phyloP scores from a whole-genome alignment of 495 filamentous ascomycete genomes.

The Penicillium malachiteum region DNA sequence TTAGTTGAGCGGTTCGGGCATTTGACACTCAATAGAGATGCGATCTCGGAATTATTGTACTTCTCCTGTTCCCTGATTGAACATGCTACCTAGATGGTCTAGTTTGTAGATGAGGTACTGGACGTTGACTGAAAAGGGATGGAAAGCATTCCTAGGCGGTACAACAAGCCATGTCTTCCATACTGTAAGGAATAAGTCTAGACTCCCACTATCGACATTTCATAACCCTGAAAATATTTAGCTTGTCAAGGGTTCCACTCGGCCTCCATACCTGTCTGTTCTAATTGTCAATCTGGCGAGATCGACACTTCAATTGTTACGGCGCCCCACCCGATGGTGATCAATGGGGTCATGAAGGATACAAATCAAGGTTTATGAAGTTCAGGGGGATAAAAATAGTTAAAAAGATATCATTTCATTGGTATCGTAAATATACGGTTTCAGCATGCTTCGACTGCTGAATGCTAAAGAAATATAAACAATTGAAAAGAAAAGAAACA shows the following conservation, averaged over 20 bases:
- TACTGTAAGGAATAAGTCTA: no score
- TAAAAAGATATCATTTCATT: slow-evolving; percentile 25
- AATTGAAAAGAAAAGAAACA: slow-evolving; percentile 6
- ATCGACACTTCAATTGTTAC: slow-evolving; percentile 3
- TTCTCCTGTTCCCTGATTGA: no score
- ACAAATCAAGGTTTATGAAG: background rate
- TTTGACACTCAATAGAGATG: no score
- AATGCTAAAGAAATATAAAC: slow-evolving; percentile 12
- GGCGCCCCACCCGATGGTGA: slow-evolving; percentile 6
- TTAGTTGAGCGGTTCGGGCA: background rate
- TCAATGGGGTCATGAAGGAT: background rate
- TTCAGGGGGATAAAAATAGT: background rate
- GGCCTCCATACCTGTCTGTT: background rate
- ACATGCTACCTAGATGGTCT: no score
- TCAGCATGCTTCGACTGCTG: slow-evolving; percentile 13
- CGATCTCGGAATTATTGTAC: no score
- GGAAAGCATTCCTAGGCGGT: no score
- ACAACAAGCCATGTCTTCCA: no score
- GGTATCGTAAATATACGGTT: slow-evolving; percentile 30
- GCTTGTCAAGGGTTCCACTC: background rate
- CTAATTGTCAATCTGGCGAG: background rate
- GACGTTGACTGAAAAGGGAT: no score
- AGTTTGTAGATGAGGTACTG: no score
- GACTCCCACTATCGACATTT: no score
- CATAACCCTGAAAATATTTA: background rate